phyloP scores from a whole-genome alignment of 2,329 filamentous ascomycete species.

The Aschersonia sp. region DNA sequence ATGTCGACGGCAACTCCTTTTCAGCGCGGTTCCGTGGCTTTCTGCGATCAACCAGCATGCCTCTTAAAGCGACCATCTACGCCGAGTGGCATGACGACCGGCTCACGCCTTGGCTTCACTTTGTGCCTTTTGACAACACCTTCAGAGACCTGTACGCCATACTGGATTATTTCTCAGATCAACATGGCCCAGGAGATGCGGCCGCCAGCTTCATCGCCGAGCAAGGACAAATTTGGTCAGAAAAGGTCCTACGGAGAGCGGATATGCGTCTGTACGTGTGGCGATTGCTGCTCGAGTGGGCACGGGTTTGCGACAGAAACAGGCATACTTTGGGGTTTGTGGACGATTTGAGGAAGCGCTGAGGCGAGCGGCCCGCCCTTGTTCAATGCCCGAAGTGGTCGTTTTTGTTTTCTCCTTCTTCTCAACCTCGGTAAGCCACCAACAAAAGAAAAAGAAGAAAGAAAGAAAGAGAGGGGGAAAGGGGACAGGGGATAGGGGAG shows the following conservation, averaged over 20 bases:
- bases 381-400: not conserved
- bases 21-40: conserved; percentile 49
- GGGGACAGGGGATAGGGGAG: too few relatives aligned
- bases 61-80: conserved; percentile 59
- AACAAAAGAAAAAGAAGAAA: too few relatives aligned
- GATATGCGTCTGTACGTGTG: conserved; percentile 55
- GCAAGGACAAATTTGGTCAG: conserved; percentile 44
- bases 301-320: conserved; percentile 30
- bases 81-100: conserved; percentile 62
- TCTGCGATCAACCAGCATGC: conserved; percentile 46
- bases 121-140: conserved; percentile 55
- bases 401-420: too few relatives aligned
- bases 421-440: too few relatives aligned
- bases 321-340: conserved; percentile 28
- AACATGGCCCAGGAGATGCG: conserved; percentile 28
- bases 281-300: conserved; percentile 44
- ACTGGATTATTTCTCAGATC: conserved; percentile 49
- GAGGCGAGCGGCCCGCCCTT: not conserved
- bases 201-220: conserved; percentile 46
- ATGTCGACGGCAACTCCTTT: conserved; percentile 57
- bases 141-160: conserved; percentile 52
- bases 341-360: conserved; percentile 19
- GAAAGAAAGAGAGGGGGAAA: too few relatives aligned
- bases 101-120: conserved; percentile 56
- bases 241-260: conserved; percentile 43